A percentile compares a stretch with the other conserved stretches of the same genome.
phyloP scores from a whole-genome alignment of 495 filamentous ascomycete species.

The Trichoderma reesei region DNA sequence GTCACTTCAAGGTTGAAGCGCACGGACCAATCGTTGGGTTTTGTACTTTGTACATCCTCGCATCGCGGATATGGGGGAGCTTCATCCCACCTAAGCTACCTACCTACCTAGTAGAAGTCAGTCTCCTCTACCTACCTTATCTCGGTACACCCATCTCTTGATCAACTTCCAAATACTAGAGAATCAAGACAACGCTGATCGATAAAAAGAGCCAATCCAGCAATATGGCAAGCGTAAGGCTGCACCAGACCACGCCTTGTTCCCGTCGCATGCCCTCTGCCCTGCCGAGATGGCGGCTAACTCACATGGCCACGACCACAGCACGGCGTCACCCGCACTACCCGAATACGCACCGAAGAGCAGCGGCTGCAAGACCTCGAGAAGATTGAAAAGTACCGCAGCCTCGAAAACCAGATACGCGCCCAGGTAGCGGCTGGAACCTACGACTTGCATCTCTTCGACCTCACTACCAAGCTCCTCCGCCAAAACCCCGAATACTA shows the following conservation, averaged over 20 bases:
- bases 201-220: no score
- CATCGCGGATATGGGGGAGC: no score
- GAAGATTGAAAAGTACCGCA: conserved; percentile 69
- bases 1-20: background rate
- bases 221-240: background rate
- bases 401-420: conserved; percentile 57
- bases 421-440: conserved; percentile 43
- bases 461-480: conserved; percentile 70
- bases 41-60: background rate
- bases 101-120: no score
- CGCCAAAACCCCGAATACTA: conserved; percentile 93
- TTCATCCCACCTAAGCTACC: no score
- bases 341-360: conserved; percentile 55
- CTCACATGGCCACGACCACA: conserved; percentile 23
- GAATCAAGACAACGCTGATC: no score
- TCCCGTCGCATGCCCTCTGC: background rate
- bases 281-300: background rate
- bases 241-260: background rate
- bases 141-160: no score
- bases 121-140: no score
- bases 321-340: conserved; percentile 68
- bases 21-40: background rate
- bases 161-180: no score
- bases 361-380: conserved; percentile 58
- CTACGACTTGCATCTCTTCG: conserved; percentile 56